Evolutionary conservation across 2,329 filamentous ascomycete species (phyloP), one percentile per base, ranked within the genome.

Genomic region (Curvularia sp.): DNA sequence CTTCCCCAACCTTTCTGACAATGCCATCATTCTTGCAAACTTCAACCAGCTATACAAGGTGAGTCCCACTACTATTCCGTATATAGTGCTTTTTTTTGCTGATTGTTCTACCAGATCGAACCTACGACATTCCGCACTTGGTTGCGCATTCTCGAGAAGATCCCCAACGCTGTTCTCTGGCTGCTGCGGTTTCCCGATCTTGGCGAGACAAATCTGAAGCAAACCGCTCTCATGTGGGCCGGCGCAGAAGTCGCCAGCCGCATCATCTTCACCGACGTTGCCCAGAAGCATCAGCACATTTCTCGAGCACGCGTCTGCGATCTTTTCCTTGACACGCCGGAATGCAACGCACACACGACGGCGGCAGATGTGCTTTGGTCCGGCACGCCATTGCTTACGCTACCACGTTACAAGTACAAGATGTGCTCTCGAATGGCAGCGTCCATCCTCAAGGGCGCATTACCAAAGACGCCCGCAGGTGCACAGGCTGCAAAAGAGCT

Each of bases 31-130:
- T 68, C 84, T 99, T 57, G 95, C 92, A 6, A 99, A 99, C 77
- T 99, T 99, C 79, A 99, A 99, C 74, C 95, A 99, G 77, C 82
- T 99, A 30, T 99, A 99, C 81, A 99, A 99, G 87, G 93, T 95
- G 82, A 64, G 82, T 64, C 45, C 45, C 13, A 32, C 10, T 9
- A 46, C 36, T 3, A 32, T 4, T 13, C 10, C 15, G 2, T n/a
- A 15, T 27, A 18, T 23, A 1, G 3, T n/a, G 5, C 15, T 3
- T 13, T 21, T 41, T 3, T 13, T 21, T 41, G 25, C 65, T 71
- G 58, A 77, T 60, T 42, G 4, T 18, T 5, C n/a, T 6, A 10
- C 30, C 60, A 97, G 93, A 98, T 99, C 78, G 95, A 99, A 68
- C 95, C 95, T 1, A 96, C 93, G 3, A 97, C 93, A 7, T 98